Percentiles rank a stretch among this genome's conserved stretches.
These are phyloP conservation scores for Arthrobotrys sphaeroides DNA, from an alignment of 2,329 filamentous ascomycete genomes.

Conservation along the genomic window DNA sequence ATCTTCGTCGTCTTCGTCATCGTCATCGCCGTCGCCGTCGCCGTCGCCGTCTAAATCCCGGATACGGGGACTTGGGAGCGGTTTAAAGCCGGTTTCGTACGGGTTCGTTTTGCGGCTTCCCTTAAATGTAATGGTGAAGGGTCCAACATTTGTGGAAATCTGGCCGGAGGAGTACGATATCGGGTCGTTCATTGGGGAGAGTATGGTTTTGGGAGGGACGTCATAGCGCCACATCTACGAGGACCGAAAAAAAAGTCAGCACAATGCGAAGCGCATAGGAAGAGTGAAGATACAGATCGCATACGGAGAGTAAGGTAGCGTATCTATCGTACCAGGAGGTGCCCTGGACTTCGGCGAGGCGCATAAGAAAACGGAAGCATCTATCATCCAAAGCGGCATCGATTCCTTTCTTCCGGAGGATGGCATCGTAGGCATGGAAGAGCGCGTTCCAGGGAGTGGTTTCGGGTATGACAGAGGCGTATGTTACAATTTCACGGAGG, in stretches of 20 bases:
- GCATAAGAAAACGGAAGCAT: conserved; percentile 54
- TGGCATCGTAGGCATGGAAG: conserved; percentile 51
- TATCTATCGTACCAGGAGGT: conserved; percentile 52
- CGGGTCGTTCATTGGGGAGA: conserved; percentile 31
- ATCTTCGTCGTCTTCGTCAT: neutral
- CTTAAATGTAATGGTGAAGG: conserved; percentile 46
- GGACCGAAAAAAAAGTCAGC: neutral
- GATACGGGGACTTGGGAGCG: conserved; percentile 23
- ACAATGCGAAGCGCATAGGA: neutral
- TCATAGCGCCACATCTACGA: conserved; percentile 50
- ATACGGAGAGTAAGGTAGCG: conserved; percentile 46
- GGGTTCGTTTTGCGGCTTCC: conserved; percentile 8
- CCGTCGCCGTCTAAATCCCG: conserved; percentile 3
- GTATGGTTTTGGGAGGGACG: conserved; percentile 32
- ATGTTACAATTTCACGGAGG: conserved; percentile 53
- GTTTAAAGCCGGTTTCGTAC: neutral
- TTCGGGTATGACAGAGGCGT: conserved; percentile 52
- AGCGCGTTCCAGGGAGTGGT: conserved; percentile 54
- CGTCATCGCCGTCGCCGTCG: neutral
- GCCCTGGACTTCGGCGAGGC: conserved; percentile 51
- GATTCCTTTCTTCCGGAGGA: conserved; percentile 51
- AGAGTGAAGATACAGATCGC: neutral
- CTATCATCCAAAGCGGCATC: conserved; percentile 50
- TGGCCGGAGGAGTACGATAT: conserved; percentile 30
- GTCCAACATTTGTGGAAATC: conserved; percentile 41